Evolutionary conservation across 2,329 filamentous ascomycete species (phyloP), one percentile per base, ranked within the genome.

Genomic region (Polytolypa hystricis): DNA sequence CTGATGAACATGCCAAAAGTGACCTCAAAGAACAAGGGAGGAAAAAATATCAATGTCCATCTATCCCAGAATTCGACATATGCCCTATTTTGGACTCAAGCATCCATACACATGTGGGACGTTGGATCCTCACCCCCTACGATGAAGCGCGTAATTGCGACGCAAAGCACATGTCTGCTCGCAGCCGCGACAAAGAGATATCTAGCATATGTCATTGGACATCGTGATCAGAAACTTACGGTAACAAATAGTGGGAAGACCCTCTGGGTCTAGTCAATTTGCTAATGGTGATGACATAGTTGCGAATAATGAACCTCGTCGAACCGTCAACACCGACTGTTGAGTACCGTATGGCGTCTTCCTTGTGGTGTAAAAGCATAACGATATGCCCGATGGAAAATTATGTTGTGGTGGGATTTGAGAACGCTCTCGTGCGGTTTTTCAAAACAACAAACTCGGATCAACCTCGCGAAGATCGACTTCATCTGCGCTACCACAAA

Each of bases 351-450:
- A 61, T 65, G 48, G 48, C 60, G 9, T 58, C 61, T 3, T 50
- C 52, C 3, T 48, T 50, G 2, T 64, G 61, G 60, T 62, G 58
- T 36, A 56, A 50, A 27, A 60, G 56, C 37, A 61, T 65, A 15
- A 51, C 55, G 1, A 60, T 64, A 10, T 60, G 56, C 33, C 56
- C 55, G 3, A 54, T 53, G 28, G 61, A 64, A 34, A 63, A 59
- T 34, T 58, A 58, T 30, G 61, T 64, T 8, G 60, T 53, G 0
- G 47, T 65, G 9, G 61, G 61, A 4, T 65, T 65, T 39, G 60
- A 63, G 12, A 58, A 60, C 19, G 48, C 58, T 1, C 55, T 52
- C 8, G 57, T 64, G 7, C 53, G 59, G n/a, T 61, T 64, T 30
- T 65, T 60, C 43, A 61, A 57, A 23, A 59, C 58, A 1, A 50